Conservation (phyloP, 192 early-diverging fungal species). For the Backusella tarrabulga region DNA sequence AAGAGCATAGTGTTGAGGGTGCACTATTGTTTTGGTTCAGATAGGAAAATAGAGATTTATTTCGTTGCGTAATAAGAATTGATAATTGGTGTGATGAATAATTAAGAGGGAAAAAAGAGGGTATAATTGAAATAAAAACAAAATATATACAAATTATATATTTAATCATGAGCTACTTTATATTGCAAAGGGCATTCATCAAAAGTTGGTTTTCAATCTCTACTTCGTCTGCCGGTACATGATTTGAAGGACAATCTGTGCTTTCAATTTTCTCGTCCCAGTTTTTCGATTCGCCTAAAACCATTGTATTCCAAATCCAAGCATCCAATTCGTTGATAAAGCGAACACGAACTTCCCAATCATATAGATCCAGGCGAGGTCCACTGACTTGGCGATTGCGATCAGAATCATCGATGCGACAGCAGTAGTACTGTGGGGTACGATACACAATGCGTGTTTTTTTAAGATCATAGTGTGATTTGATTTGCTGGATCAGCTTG, state of each 20-base stretch:
- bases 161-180: background rate
- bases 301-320: constrained; percentile 42
- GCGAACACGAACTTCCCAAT: constrained; percentile 20
- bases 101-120: background rate
- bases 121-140: background rate
- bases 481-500: constrained; percentile 30
- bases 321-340: constrained; percentile 24
- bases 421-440: constrained; percentile 55
- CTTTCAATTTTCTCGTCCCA: constrained; percentile 28
- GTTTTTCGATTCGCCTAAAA: constrained; percentile 34
- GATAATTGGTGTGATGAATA: background rate
- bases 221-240: constrained; percentile 47
- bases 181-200: constrained; percentile 40
- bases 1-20: too few species aligned
- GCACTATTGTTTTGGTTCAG: background rate
- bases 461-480: constrained; percentile 26
- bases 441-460: constrained; percentile 38
- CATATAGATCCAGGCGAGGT: constrained; percentile 28
- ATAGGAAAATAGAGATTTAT: background rate
- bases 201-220: constrained; percentile 49
- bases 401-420: constrained; percentile 34
- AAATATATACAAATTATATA: background rate
- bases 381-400: constrained; percentile 30
- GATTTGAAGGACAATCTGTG: constrained; percentile 43
- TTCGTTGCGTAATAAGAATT: background rate